These are phyloP conservation scores for Aspergillus wentii DNA, from an alignment of 495 filamentous ascomycete species.

Conservation along the genomic window DNA sequence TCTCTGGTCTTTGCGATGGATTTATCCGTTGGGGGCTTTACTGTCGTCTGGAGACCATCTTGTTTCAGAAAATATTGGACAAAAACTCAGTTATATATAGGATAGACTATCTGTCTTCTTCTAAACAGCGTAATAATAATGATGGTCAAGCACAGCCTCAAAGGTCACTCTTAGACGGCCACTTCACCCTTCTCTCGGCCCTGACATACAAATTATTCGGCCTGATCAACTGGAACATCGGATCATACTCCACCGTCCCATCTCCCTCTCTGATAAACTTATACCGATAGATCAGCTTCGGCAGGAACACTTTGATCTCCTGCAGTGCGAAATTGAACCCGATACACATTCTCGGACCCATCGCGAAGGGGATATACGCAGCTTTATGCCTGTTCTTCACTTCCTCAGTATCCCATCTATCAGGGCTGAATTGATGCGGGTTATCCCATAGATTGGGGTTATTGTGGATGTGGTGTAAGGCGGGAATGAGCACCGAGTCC, in stretches of 20 bases:
- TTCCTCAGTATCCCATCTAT: slow-evolving; percentile 47
- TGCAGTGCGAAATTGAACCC: slow-evolving; percentile 54
- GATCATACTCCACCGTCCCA: slow-evolving; percentile 48
- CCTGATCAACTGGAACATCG: slow-evolving; percentile 47
- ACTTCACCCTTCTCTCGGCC: too few species aligned
- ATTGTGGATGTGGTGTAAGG: slow-evolving; percentile 46
- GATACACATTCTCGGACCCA: slow-evolving; percentile 45
- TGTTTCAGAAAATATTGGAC: too few species aligned
- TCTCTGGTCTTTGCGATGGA: too few species aligned
- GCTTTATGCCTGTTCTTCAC: slow-evolving; percentile 38
- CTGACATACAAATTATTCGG: slow-evolving; percentile 49
- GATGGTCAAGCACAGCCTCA: too few species aligned
- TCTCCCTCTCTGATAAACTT: slow-evolving; percentile 35
- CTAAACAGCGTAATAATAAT: too few species aligned
- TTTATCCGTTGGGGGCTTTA: too few species aligned
- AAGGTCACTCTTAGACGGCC: too few species aligned
- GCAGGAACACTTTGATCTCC: slow-evolving; percentile 47
- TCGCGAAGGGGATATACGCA: slow-evolving; percentile 48
- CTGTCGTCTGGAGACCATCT: too few species aligned
- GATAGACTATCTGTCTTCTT: too few species aligned
- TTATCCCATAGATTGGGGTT: slow-evolving; percentile 47
- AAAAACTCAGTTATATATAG: too few species aligned
- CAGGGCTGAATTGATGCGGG: slow-evolving; percentile 45
- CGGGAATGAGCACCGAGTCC: slow-evolving; percentile 39
- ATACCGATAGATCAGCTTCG: slow-evolving; percentile 49